Evolutionary conservation across 1,284 basidiomycete species (phyloP), one percentile per base, ranked within the genome.

Genomic region (Chalciporus sp.): DNA sequence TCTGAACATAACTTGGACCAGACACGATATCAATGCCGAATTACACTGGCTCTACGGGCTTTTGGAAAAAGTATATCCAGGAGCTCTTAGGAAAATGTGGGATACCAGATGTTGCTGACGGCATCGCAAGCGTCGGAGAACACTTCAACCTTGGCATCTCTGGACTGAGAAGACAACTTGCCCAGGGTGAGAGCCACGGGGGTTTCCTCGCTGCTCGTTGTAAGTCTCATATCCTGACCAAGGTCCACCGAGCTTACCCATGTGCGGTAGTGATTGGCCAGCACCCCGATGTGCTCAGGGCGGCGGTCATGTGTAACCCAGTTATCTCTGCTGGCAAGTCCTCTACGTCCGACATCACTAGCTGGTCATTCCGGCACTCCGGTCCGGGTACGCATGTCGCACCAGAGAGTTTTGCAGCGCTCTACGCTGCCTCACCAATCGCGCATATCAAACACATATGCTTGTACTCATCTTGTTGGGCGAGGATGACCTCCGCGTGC

Each of bases 181-280:
- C 89, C 3, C 72, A 69, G 31, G 90, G 90, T 2, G 88, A 88
- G 37, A 87, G 84, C 52, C 90, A 92, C 60, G 88, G 88, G 1
- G 89, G 88, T 1, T 91, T 88, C 67, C 72, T 89, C 16, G 64
- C 76, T 9, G 81, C 76, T 0, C 86, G 90, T 61, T 67, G 84
- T 86, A 62, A 62, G 83, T 61, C 29, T 40, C 23, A 1, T 1
- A n/a, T 14, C 20, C 29, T 14, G 23, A 16, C 23, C 7, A 9
- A 11, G 16, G 3, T 26, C 72, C 6, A 28, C 27, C 51, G 52
- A 33, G 31, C 47, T 29, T 39, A 14, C 3, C 23, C 1, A 5
- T 35, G 27, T 14, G 7, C 12, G 27, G 1, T 11, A 87, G 85
- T 90, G n/a, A 79, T 88, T 42, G 82, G 82, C 0, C 80, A 82